These are phyloP conservation scores for Naematelia encephala DNA, from an alignment of 768 basidiomycete genomes.

Conservation along the genomic window DNA sequence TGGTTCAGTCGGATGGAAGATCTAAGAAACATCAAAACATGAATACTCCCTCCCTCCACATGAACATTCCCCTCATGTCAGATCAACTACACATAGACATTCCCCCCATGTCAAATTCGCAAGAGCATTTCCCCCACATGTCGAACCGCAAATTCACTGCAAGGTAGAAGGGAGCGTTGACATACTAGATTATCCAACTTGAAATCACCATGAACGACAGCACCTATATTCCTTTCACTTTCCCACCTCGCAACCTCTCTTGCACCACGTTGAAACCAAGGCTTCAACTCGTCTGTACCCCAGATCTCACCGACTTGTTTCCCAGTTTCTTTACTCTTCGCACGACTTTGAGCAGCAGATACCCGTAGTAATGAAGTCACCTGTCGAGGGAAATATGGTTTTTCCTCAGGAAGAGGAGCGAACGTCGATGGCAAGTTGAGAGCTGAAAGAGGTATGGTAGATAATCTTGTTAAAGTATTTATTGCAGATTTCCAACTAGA, in stretches of 20 bases:
- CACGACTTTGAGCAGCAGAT: conserved; percentile 71
- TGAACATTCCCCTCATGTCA: too few species aligned
- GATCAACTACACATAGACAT: too few species aligned
- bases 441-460: conserved; percentile 58
- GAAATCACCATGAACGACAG: conserved; percentile 90
- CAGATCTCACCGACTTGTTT: conserved; percentile 66
- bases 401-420: conserved; percentile 34
- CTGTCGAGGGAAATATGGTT: conserved; percentile 86
- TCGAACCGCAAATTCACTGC: not conserved
- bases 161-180: too few species aligned
- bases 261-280: conserved; percentile 63
- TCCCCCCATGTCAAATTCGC: not conserved
- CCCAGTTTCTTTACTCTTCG: conserved; percentile 64
- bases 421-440: conserved; percentile 60
- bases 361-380: conserved; percentile 82
- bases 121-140: not conserved
- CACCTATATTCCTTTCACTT: conserved; percentile 63
- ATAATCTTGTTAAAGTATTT: conserved; percentile 36
- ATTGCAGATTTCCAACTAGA: conserved; percentile 48
- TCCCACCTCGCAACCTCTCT: conserved; percentile 69
- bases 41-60: too few species aligned
- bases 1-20: conserved; percentile 86
- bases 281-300: conserved; percentile 64
- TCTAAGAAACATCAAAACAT: too few species aligned
- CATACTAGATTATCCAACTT: conserved; percentile 90